A percentile compares a stretch with the other conserved stretches of the same genome.
phyloP scores from a whole-genome alignment of 768 basidiomycete species.

The Russula virescens region DNA sequence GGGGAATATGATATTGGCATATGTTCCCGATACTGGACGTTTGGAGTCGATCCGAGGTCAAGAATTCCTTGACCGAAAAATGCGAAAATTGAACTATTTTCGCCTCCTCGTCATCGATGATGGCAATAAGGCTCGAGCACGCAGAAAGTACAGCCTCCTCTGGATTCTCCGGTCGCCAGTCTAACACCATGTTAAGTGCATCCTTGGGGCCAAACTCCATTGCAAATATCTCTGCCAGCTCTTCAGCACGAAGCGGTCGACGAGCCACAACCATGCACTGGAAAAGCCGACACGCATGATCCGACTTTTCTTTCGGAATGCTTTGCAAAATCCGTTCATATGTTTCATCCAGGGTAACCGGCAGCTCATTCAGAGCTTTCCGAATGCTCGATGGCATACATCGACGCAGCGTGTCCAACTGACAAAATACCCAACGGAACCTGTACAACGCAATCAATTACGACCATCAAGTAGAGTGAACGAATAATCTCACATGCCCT shows the following conservation, averaged over 20 bases:
- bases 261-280: not conserved
- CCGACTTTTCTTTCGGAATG: not conserved
- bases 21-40: not conserved
- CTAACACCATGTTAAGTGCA: not conserved
- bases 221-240: not conserved
- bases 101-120: not conserved
- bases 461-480: not conserved
- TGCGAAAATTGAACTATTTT: not conserved
- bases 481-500: not conserved
- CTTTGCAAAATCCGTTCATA: not conserved
- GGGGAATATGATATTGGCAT: not conserved
- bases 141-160: not conserved
- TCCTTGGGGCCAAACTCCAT: not conserved
- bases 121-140: not conserved
- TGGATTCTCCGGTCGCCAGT: not conserved
- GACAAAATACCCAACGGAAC: not conserved
- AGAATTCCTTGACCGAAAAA: not conserved
- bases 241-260: not conserved
- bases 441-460: not conserved
- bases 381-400: not conserved
- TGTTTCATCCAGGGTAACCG: not conserved
- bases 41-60: not conserved
- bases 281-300: not conserved
- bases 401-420: not conserved
- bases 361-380: not conserved